phyloP scores from a whole-genome alignment of 2,329 filamentous ascomycete genomes.

The Talaromyces sp. region DNA sequence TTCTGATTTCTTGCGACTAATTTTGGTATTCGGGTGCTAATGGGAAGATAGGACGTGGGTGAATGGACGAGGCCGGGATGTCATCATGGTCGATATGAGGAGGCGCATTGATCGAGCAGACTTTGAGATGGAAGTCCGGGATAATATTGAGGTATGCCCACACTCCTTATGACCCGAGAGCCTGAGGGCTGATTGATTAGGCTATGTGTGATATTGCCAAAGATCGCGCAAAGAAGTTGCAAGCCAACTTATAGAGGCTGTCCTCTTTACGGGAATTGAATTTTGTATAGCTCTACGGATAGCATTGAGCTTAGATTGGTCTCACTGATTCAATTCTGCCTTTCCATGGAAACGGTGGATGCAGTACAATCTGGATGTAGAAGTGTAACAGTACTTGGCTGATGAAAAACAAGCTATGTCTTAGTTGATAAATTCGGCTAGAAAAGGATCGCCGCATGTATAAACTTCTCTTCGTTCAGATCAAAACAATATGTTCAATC shows the following conservation, averaged over 20 bases:
- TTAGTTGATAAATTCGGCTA: too few relatives aligned
- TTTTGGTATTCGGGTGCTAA: neutral
- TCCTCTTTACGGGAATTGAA: too few relatives aligned
- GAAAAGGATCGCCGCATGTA: neutral
- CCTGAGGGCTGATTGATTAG: conserved; percentile 40
- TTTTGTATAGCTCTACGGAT: too few relatives aligned
- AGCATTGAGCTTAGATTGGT: too few relatives aligned
- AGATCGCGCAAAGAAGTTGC: conserved; percentile 69
- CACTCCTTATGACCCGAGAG: neutral
- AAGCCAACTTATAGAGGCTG: conserved; percentile 5
- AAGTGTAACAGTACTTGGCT: too few relatives aligned
- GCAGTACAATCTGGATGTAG: too few relatives aligned
- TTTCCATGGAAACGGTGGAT: too few relatives aligned
- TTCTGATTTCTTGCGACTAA: neutral
- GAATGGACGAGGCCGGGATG: conserved; percentile 69
- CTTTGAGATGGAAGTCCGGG: conserved; percentile 63
- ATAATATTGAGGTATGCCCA: conserved; percentile 66
- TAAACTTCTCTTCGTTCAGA: neutral
- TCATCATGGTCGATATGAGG: conserved; percentile 80
- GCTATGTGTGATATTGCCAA: conserved; percentile 91
- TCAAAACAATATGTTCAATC: neutral
- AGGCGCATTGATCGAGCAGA: conserved; percentile 67
- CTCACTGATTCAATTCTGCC: neutral
- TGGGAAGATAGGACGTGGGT: conserved; percentile 66
- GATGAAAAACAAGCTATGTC: too few relatives aligned